A percentile compares a stretch with the other conserved stretches of the same genome.
Conservation (phyloP, 306 rosid genomes). For the Ormosia semicastrata region DNA sequence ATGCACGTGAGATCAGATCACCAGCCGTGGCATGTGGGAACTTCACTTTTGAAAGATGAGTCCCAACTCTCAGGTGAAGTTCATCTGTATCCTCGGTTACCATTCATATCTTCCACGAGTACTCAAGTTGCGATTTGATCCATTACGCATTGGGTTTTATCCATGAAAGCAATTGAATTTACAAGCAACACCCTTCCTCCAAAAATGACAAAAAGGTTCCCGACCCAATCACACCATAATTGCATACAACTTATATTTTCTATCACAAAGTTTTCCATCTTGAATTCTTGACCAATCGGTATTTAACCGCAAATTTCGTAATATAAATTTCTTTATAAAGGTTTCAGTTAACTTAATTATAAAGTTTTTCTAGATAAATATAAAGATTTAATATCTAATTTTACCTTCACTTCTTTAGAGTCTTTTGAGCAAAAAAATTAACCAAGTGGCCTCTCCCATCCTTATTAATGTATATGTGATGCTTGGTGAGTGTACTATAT, state of each 20-base stretch:
- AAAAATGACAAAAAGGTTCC: neutral
- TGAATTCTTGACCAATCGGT: neutral
- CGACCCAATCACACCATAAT: neutral
- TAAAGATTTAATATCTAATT: too few relatives aligned
- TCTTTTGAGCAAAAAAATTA: too few relatives aligned
- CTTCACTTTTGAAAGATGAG: neutral
- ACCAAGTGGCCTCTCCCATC: too few relatives aligned
- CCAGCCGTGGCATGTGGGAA: conserved; percentile 10
- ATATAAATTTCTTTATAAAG: too few relatives aligned
- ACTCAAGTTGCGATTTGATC: neutral
- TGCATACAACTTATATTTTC: neutral
- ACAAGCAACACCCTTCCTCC: neutral
- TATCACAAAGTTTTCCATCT: neutral
- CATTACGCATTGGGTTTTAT: neutral
- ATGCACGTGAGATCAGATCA: neutral
- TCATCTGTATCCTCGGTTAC: neutral
- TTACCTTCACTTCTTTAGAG: too few relatives aligned
- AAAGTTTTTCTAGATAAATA: too few relatives aligned
- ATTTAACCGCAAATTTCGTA: too few relatives aligned
- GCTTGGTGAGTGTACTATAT: too few relatives aligned
- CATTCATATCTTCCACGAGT: conserved; percentile 5
- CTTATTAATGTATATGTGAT: too few relatives aligned
- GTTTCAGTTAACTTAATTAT: too few relatives aligned
- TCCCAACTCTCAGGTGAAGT: neutral
- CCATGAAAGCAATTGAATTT: neutral